Evolutionary conservation across 2,329 filamentous ascomycete genomes (phyloP), one percentile per base, ranked within the genome.

Genomic region (Xylariaceae sp.): DNA sequence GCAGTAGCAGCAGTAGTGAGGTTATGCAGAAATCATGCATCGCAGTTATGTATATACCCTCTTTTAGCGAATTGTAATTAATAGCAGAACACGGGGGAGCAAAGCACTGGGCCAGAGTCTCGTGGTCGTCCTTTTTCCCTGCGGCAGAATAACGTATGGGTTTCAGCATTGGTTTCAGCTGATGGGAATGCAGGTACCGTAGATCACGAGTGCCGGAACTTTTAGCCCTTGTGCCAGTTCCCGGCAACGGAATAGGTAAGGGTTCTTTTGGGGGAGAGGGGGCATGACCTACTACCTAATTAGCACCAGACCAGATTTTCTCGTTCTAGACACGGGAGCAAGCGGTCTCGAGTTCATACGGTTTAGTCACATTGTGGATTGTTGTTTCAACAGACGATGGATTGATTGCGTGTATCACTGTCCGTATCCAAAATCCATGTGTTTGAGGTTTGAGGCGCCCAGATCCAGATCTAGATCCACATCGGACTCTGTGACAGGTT

Each of bases 141-240:
- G 40, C 33, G 60, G 56, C 56, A 65, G 52, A 56, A 61, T 62
- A 58, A 45, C 50, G 58, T 48, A 58, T 44, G 28, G 56, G 67
- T 69, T 69, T 69, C 67, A 59, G 66, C 33, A 60, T 61, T 41
- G 45, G 67, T 69, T 69, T 69, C 67, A 69, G 56, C 40, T 46
- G 23, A 36, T 31, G 33, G 21, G 23, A 41, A 31, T 6, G 28
- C 26, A 44, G 34, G 14, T 36, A 23, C 37, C 41, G 48, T 44
- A 54, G 57, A 58, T 62, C 57, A 44, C 44, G 48, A 51, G n/a
- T 44, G 40, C 45, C 53, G 52, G 49, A 55, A 54, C 54, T 29
- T 31, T 45, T n/a, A n/a, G 24, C 3, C 53, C 28, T 36, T 44
- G 34, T 44, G 43, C 45, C 43, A 17, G n/a, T n/a, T 33, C 34